Conservation (phyloP, 371 early-diverging fungal genomes). For the Chytridium lagenaria region DNA sequence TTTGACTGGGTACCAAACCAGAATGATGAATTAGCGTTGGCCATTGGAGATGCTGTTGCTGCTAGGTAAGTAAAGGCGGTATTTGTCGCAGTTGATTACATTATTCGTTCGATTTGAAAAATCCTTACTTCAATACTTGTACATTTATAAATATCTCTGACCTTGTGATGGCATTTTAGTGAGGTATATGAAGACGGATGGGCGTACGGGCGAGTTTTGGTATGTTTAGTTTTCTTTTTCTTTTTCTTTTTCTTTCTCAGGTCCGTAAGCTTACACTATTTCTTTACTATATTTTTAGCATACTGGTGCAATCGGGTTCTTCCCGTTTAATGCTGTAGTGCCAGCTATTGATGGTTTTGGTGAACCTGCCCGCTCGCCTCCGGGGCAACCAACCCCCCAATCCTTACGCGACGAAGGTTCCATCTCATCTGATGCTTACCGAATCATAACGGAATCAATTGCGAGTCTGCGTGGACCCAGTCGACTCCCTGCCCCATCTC, state of each 20-base stretch:
- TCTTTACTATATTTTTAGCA: neutral
- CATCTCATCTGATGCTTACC: neutral
- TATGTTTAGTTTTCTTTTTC: neutral
- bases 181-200: constrained; percentile 38
- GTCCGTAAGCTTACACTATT: neutral
- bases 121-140: neutral
- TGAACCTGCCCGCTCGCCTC: constrained; percentile 7
- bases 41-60: constrained; percentile 16
- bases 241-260: neutral
- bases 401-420: constrained; percentile 16
- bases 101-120: no score
- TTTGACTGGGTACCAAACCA: constrained; percentile 18
- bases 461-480: neutral
- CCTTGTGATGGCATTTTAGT: no score
- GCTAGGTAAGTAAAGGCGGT: constrained; percentile 13
- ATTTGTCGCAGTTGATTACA: no score
- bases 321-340: constrained; percentile 37
- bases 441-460: constrained; percentile 23
- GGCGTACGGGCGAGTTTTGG: constrained; percentile 30
- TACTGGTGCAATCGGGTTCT: constrained; percentile 27
- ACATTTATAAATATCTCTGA: no score
- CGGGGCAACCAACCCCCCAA: constrained; percentile 8
- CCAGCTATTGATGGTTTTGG: constrained; percentile 19
- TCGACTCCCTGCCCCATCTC: neutral
- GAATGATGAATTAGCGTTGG: constrained; percentile 9